phyloP scores from a whole-genome alignment of 2,329 filamentous ascomycete species.

The Mycosphaerella sp. region DNA sequence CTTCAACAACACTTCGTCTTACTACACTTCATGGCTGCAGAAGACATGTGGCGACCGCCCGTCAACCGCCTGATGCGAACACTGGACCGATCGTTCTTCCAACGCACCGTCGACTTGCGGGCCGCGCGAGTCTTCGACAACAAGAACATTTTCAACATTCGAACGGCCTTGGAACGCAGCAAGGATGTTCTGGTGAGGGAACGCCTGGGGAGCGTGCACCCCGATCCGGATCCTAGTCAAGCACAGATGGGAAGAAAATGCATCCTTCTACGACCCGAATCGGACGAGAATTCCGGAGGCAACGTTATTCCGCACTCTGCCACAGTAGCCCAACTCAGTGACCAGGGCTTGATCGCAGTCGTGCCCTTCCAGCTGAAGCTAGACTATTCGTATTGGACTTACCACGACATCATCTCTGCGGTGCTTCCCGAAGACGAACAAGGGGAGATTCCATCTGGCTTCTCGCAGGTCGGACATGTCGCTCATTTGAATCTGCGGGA shows the following conservation, averaged over 20 bases:
- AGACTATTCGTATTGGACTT: slow-evolving; percentile 81
- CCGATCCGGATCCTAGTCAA: slow-evolving; percentile 53
- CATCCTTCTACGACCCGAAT: slow-evolving; percentile 42
- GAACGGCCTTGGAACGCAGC: slow-evolving; percentile 59
- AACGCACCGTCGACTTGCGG: slow-evolving; percentile 66
- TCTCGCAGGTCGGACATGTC: slow-evolving; percentile 83
- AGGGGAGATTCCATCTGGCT: slow-evolving; percentile 76
- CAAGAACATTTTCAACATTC: slow-evolving; percentile 66
- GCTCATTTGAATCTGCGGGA: slow-evolving; percentile 88
- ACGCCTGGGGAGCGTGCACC: slow-evolving; percentile 56
- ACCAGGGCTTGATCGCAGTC: slow-evolving; percentile 61
- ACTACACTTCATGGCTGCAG: slow-evolving; percentile 22
- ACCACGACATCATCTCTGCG: slow-evolving; percentile 74
- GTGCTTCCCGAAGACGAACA: slow-evolving; percentile 75
- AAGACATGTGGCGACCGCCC: slow-evolving; percentile 67
- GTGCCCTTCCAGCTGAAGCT: slow-evolving; percentile 70
- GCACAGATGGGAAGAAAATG: slow-evolving; percentile 46
- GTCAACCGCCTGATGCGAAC: slow-evolving; percentile 71
- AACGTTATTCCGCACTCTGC: slow-evolving; percentile 61
- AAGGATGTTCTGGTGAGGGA: slow-evolving; percentile 61
- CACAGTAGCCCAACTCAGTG: slow-evolving; percentile 61
- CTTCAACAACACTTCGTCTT: neutral
- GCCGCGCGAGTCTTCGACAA: slow-evolving; percentile 72
- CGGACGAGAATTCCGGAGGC: slow-evolving; percentile 23
- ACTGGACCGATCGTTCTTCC: slow-evolving; percentile 79